Conservation (phyloP, 768 basidiomycete species). For the Mrakia blollopis region DNA sequence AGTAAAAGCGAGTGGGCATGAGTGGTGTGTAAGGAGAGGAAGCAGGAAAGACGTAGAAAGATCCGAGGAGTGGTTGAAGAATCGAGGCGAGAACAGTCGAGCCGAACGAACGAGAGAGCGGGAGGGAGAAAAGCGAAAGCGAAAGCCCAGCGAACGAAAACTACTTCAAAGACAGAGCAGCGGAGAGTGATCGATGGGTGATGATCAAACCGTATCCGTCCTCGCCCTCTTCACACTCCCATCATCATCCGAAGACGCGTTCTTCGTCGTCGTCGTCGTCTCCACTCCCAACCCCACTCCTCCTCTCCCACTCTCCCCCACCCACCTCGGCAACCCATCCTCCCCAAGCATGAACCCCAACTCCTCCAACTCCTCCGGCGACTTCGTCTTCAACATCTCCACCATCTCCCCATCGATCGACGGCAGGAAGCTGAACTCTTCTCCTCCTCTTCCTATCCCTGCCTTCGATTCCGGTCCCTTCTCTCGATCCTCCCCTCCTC, state of each 20-base stretch:
- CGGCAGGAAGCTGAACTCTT: too few species aligned
- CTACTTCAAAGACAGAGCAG: neutral
- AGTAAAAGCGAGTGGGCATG: too few species aligned
- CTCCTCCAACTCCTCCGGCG: neutral
- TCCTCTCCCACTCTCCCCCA: neutral
- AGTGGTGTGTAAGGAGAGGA: too few species aligned
- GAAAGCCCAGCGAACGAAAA: neutral
- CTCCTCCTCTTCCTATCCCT: neutral
- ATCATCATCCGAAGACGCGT: neutral
- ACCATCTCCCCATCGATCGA: neutral
- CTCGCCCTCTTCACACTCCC: slow-evolving; percentile 9
- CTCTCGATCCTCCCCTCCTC: neutral
- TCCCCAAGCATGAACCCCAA: neutral
- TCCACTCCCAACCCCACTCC: neutral
- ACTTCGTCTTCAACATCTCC: neutral
- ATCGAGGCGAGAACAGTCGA: neutral
- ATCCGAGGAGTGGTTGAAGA: too few species aligned
- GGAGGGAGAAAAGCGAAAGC: neutral
- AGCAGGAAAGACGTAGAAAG: too few species aligned
- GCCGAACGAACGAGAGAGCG: too few species aligned
- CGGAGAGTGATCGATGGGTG: too few species aligned
- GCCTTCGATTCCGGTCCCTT: neutral
- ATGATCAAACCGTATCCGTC: neutral
- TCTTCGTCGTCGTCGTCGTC: neutral
- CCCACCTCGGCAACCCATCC: neutral